phyloP scores from a whole-genome alignment of 441 rosid genomes.

The Theobroma grandiflorum region DNA sequence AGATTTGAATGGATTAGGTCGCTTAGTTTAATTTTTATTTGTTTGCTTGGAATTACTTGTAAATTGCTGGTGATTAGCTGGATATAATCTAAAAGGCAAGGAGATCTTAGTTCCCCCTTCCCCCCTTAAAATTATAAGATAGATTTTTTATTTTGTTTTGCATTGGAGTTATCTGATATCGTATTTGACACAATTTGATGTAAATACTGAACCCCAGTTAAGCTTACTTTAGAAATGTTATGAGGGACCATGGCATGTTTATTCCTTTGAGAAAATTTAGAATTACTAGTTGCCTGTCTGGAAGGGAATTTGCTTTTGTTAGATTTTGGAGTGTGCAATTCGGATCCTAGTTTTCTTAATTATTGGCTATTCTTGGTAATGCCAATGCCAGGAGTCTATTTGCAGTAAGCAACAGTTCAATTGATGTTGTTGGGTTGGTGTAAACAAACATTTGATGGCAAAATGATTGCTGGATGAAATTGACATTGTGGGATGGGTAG shows the following conservation, averaged over 20 bases:
- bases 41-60: neutral
- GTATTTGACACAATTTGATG: neutral
- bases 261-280: neutral
- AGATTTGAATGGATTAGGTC: conserved; percentile 12
- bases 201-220: neutral
- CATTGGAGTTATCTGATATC: no score
- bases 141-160: neutral
- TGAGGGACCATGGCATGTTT: neutral
- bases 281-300: conserved; percentile 17
- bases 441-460: neutral
- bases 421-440: neutral
- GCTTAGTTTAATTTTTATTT: neutral
- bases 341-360: conserved; percentile 8
- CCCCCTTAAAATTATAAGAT: neutral
- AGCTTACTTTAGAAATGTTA: neutral
- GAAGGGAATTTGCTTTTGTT: neutral
- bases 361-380: neutral
- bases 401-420: neutral
- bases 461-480: neutral
- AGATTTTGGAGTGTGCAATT: conserved; percentile 3
- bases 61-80: neutral
- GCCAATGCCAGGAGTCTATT: neutral
- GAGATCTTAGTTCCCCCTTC: neutral
- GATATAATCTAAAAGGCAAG: conserved; percentile 5
- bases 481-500: neutral